Percentiles rank a stretch among this genome's conserved stretches.
phyloP scores from a whole-genome alignment of 495 filamentous ascomycete species.

The Platismatia glauca region DNA sequence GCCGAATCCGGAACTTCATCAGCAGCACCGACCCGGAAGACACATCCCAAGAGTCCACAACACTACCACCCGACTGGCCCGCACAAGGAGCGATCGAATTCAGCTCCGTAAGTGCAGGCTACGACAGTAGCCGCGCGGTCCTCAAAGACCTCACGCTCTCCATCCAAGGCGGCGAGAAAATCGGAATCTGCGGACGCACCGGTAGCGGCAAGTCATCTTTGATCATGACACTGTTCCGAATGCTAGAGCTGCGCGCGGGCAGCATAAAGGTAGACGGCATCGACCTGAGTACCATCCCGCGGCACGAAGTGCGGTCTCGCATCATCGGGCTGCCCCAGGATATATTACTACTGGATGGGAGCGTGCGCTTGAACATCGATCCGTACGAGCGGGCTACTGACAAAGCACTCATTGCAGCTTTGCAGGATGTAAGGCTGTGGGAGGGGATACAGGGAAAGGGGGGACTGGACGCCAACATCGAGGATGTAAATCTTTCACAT shows the following conservation, averaged over 20 bases:
- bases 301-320: slow-evolving; percentile 38
- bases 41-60: slow-evolving; percentile 32
- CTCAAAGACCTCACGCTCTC: slow-evolving; percentile 43
- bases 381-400: slow-evolving; percentile 29
- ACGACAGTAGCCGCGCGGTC: slow-evolving; percentile 31
- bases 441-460: slow-evolving; percentile 41
- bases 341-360: slow-evolving; percentile 44
- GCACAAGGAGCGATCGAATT: slow-evolving; percentile 44
- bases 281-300: slow-evolving; percentile 39
- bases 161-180: slow-evolving; percentile 47
- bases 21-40: slow-evolving; percentile 42
- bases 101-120: slow-evolving; percentile 33
- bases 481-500: slow-evolving; percentile 43
- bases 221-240: slow-evolving; percentile 45
- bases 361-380: slow-evolving; percentile 40
- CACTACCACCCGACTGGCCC: slow-evolving; percentile 41
- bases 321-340: slow-evolving; percentile 50
- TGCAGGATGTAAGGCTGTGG: slow-evolving; percentile 43
- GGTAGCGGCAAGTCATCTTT: slow-evolving; percentile 42
- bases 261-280: slow-evolving; percentile 41
- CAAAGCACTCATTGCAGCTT: slow-evolving; percentile 36
- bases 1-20: slow-evolving; percentile 50
- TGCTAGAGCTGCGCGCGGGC: slow-evolving; percentile 38
- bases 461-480: slow-evolving; percentile 43
- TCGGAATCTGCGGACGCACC: slow-evolving; percentile 37